Conservation (phyloP, 2,329 filamentous ascomycete genomes). For the Penicillium sp. region DNA sequence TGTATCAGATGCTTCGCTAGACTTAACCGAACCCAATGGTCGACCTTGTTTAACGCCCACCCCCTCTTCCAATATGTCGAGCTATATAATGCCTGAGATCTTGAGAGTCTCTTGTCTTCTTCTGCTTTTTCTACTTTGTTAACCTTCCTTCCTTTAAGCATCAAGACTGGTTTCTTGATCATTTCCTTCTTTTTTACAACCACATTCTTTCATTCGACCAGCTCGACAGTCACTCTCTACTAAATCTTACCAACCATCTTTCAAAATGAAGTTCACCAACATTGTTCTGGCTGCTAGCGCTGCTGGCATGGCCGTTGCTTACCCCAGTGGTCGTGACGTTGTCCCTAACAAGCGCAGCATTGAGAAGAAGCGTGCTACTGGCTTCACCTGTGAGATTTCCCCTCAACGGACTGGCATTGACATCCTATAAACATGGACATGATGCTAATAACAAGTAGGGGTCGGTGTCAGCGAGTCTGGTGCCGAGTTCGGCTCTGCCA, state of each 20-base stretch:
- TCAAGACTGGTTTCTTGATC: slow-evolving; percentile 36
- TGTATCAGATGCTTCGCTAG: slow-evolving; percentile 24
- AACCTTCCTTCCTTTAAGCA: slow-evolving; percentile 24
- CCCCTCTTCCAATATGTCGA: slow-evolving; percentile 4
- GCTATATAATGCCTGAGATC: slow-evolving; percentile 19
- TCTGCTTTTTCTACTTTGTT: slow-evolving; percentile 10
- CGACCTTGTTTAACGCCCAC: slow-evolving; percentile 16
- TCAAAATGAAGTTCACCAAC: slow-evolving; percentile 40
- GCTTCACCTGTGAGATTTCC: slow-evolving; percentile 34
- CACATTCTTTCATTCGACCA: slow-evolving; percentile 30
- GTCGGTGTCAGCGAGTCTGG: slow-evolving; percentile 29
- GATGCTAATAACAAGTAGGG: slow-evolving; percentile 15
- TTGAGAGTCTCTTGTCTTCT: slow-evolving; percentile 1
- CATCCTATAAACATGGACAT: no score
- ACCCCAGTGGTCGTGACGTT: slow-evolving; percentile 24
- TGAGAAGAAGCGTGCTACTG: slow-evolving; percentile 34
- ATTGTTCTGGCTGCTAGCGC: slow-evolving; percentile 39
- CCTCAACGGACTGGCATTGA: background rate
- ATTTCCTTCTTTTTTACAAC: slow-evolving; percentile 26
- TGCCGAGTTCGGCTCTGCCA: slow-evolving; percentile 25
- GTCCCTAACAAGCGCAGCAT: slow-evolving; percentile 30
- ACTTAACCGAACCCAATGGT: slow-evolving; percentile 11
- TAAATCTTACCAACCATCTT: background rate
- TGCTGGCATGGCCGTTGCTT: slow-evolving; percentile 36
- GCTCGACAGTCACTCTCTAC: slow-evolving; percentile 35